These are phyloP conservation scores for Agastache rugosa DNA, from an alignment of 257 asterid species.

Conservation along the genomic window DNA sequence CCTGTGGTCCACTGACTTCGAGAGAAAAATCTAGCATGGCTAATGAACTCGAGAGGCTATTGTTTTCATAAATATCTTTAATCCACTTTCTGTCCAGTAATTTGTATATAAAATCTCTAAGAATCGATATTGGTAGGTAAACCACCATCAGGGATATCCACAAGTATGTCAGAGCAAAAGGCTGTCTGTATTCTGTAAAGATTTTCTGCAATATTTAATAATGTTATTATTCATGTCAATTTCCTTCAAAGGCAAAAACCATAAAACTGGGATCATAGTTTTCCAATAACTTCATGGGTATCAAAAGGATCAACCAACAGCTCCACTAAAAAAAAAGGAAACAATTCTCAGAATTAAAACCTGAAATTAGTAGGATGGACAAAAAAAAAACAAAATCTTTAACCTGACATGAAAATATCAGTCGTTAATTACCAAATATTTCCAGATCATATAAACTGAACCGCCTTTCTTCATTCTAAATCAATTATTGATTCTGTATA, in stretches of 20 bases:
- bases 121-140: slow-evolving; percentile 68
- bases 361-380: background rate
- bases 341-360: background rate
- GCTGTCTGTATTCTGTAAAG: slow-evolving; percentile 73
- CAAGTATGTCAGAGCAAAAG: slow-evolving; percentile 75
- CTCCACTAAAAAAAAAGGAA: background rate
- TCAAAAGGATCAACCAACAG: background rate
- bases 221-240: slow-evolving; percentile 33
- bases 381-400: background rate
- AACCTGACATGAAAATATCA: background rate
- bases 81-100: slow-evolving; percentile 40
- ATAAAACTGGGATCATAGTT: background rate
- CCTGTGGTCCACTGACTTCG: slow-evolving; percentile 38
- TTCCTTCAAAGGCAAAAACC: background rate
- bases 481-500: slow-evolving; percentile 13
- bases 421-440: background rate
- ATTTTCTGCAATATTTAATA: slow-evolving; percentile 57
- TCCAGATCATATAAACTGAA: slow-evolving; percentile 22
- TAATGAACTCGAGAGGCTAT: slow-evolving; percentile 41
- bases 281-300: background rate
- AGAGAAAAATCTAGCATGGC: slow-evolving; percentile 46
- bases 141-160: slow-evolving; percentile 83
- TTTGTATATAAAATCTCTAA: slow-evolving; percentile 61
- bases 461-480: background rate
- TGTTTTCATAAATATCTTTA: slow-evolving; percentile 34